phyloP scores from a whole-genome alignment of 768 basidiomycete genomes.

The Stropharia rugosoannulata region DNA sequence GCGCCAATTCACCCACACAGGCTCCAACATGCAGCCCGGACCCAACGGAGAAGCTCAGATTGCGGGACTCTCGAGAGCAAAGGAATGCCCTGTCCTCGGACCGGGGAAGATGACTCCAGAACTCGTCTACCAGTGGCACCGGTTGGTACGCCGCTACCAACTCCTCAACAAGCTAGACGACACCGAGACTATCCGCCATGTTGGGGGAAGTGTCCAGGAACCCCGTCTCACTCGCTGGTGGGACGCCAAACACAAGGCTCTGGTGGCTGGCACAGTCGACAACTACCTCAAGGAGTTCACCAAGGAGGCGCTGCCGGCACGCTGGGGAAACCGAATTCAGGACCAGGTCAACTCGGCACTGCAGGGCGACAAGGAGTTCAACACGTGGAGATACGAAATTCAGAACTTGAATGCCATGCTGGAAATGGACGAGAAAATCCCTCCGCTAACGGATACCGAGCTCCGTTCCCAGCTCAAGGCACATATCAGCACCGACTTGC shows the following conservation, averaged over 20 bases:
- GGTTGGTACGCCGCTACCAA: not conserved
- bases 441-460: not conserved
- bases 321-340: not conserved
- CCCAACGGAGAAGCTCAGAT: too few relatives aligned
- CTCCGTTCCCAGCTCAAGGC: not conserved
- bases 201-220: not conserved
- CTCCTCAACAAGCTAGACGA: not conserved
- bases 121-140: not conserved
- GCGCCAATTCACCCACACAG: too few relatives aligned
- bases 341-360: not conserved
- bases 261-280: not conserved
- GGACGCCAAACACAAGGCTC: not conserved
- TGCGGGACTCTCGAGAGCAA: not conserved
- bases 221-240: not conserved
- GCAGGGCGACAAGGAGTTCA: not conserved
- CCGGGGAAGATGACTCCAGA: not conserved
- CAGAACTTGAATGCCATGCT: not conserved
- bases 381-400: not conserved
- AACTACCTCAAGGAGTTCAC: not conserved
- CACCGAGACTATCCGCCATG: not conserved
- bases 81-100: not conserved
- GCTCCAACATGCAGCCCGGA: too few relatives aligned
- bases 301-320: not conserved
- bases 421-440: not conserved
- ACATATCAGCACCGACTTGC: not conserved